Percentiles rank a stretch among this genome's conserved stretches.
These are phyloP conservation scores for Candida labiduridarum DNA, from an alignment of 1,139 yeast genomes.

Conservation along the genomic window DNA sequence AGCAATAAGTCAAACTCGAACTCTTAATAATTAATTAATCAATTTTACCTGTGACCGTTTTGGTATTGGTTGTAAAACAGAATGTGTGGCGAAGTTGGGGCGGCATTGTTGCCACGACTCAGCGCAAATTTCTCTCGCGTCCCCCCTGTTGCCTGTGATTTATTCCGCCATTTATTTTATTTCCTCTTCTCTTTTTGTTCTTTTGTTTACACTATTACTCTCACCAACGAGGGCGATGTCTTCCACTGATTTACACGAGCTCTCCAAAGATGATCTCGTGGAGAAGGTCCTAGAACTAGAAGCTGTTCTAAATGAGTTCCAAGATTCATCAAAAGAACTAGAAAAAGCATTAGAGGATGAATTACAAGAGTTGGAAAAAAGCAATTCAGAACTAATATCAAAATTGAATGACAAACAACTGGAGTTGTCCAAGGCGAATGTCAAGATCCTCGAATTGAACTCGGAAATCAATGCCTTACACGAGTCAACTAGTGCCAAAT, in stretches of 20 bases:
- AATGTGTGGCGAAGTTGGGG: too few species aligned
- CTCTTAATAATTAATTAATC: slow-evolving; percentile 1
- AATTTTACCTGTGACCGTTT: background rate
- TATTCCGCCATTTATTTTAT: background rate
- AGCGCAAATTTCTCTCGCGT: too few species aligned
- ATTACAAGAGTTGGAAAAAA: slow-evolving; percentile 34
- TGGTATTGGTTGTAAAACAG: background rate
- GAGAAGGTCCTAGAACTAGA: slow-evolving; percentile 39
- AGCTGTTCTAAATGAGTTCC: slow-evolving; percentile 40
- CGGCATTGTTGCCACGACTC: too few species aligned
- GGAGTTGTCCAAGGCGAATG: slow-evolving; percentile 16
- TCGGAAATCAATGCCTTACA: slow-evolving; percentile 27
- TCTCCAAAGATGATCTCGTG: slow-evolving; percentile 31
- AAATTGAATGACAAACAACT: slow-evolving; percentile 6
- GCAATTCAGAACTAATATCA: slow-evolving; percentile 17
- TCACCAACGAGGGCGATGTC: slow-evolving; percentile 8
- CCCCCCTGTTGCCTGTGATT: background rate
- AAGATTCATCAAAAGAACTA: slow-evolving; percentile 45
- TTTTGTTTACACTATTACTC: background rate
- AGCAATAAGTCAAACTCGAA: background rate
- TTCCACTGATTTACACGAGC: slow-evolving; percentile 6
- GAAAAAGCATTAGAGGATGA: slow-evolving; percentile 50
- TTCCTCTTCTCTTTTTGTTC: background rate
- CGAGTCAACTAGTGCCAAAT: slow-evolving; percentile 20
- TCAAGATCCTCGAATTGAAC: slow-evolving; percentile 18